Evolutionary conservation across 2,329 filamentous ascomycete genomes (phyloP).

Genomic region (Epichloe coenophiala): DNA sequence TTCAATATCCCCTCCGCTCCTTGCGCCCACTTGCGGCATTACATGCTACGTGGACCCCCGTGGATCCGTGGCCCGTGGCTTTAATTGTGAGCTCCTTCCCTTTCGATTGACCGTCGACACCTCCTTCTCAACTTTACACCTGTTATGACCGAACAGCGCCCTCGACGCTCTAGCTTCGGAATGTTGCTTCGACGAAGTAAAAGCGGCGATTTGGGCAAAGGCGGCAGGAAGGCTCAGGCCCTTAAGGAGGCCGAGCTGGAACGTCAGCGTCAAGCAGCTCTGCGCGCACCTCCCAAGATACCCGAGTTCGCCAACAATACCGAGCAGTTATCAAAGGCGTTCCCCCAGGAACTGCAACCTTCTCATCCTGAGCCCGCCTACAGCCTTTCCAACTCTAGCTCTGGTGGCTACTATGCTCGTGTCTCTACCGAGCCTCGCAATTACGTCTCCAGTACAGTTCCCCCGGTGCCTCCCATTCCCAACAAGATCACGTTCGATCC

Average conservation of each 20-base stretch:
- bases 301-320: slow-evolving; percentile 37
- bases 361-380: slow-evolving; percentile 44
- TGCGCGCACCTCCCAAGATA: slow-evolving; percentile 35
- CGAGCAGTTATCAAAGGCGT: slow-evolving; percentile 31
- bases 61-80: neutral
- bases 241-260: slow-evolving; percentile 36
- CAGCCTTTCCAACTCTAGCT: slow-evolving; percentile 36
- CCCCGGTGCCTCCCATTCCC: slow-evolving; percentile 47
- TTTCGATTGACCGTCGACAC: neutral
- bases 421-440: slow-evolving; percentile 28
- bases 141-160: slow-evolving; percentile 17
- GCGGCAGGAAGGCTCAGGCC: slow-evolving; percentile 45
- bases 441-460: slow-evolving; percentile 26
- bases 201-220: slow-evolving; percentile 49
- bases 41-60: neutral
- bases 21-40: neutral
- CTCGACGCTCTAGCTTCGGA: slow-evolving; percentile 32
- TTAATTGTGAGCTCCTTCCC: neutral
- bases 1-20: neutral
- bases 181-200: slow-evolving; percentile 55
- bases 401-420: neutral
- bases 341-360: slow-evolving; percentile 39
- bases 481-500: slow-evolving; percentile 52
- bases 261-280: slow-evolving; percentile 34
- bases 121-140: slow-evolving; percentile 6